phyloP scores from a whole-genome alignment of 106 monocot species.

The Dendrobium chrysotoxum region DNA sequence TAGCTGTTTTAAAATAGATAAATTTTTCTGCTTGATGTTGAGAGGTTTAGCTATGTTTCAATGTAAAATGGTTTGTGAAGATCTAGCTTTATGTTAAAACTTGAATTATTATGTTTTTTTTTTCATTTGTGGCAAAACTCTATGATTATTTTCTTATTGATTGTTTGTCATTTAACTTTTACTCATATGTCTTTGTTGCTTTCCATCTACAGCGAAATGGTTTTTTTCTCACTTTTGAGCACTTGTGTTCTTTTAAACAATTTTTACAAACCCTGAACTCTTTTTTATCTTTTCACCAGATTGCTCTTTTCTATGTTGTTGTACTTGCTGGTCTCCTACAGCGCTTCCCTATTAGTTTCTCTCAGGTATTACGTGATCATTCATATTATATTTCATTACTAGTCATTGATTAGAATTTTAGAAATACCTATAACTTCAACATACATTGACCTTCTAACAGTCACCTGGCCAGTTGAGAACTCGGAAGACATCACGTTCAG shows the following conservation, averaged over 20 bases:
- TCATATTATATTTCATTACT: not conserved
- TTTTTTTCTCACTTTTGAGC: not conserved
- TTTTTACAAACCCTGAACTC: constrained; percentile 7
- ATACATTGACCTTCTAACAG: constrained; percentile 33
- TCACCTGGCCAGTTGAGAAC: constrained; percentile 83
- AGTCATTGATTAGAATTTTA: not conserved
- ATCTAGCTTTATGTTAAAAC: not conserved
- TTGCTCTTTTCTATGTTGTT: constrained; percentile 77
- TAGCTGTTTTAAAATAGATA: too few relatives aligned
- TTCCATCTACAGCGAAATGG: not conserved
- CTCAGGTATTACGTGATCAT: constrained; percentile 44
- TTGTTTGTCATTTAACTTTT: not conserved
- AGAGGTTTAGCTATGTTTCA: too few relatives aligned
- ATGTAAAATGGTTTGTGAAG: not conserved
- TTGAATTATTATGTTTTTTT: too few relatives aligned
- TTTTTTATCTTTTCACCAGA: constrained; percentile 34
- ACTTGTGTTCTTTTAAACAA: not conserved
- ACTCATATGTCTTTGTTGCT: not conserved
- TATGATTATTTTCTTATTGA: not conserved
- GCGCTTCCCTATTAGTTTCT: constrained; percentile 84
- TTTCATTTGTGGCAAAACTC: not conserved
- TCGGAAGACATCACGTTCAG: constrained; percentile 55
- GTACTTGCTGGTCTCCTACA: constrained; percentile 79
- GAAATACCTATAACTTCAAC: not conserved
- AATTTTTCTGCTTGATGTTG: too few relatives aligned